Evolutionary conservation across 176 grass and related monocot species (phyloP).

Genomic region (Juncus effusus): DNA sequence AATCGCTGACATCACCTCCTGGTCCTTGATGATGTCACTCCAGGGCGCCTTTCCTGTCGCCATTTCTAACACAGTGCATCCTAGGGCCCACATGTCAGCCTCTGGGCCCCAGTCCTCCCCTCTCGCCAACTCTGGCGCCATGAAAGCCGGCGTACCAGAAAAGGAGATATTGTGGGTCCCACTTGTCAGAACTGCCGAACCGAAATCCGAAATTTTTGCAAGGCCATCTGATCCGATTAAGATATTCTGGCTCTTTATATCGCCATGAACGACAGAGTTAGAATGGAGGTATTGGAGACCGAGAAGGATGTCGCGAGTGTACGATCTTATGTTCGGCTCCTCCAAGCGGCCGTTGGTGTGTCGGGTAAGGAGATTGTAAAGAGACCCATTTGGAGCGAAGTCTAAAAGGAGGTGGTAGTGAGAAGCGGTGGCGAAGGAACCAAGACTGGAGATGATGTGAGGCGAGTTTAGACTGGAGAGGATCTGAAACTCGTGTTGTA

Average conservation of each 20-base stretch:
- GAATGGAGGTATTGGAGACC: slow-evolving; percentile 61
- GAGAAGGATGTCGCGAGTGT: slow-evolving; percentile 31
- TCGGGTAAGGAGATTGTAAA: slow-evolving; percentile 36
- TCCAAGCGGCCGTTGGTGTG: slow-evolving; percentile 29
- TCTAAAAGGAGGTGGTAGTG: slow-evolving; percentile 61
- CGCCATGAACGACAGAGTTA: slow-evolving; percentile 41
- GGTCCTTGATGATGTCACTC: slow-evolving; percentile 11
- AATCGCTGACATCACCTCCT: slow-evolving; percentile 26
- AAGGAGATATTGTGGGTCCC: not conserved
- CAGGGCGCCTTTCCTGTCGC: slow-evolving; percentile 39
- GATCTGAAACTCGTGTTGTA: slow-evolving; percentile 14
- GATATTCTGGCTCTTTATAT: slow-evolving; percentile 58
- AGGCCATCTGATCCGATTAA: slow-evolving; percentile 53
- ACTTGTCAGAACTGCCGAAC: slow-evolving; percentile 30
- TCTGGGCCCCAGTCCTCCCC: slow-evolving; percentile 32
- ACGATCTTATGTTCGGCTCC: slow-evolving; percentile 34
- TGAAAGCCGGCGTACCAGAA: slow-evolving; percentile 23
- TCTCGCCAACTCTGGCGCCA: slow-evolving; percentile 26
- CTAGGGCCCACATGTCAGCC: slow-evolving; percentile 36
- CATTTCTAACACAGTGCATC: slow-evolving; percentile 40
- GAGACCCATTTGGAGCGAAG: slow-evolving; percentile 59
- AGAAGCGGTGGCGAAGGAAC: slow-evolving; percentile 16
- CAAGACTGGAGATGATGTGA: slow-evolving; percentile 61
- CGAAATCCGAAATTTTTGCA: slow-evolving; percentile 63
- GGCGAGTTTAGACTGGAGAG: slow-evolving; percentile 38